A percentile compares a stretch with the other conserved stretches of the same genome.
Evolutionary conservation across 2,329 filamentous ascomycete species (phyloP).

Genomic region (Tolypocladium tropicale): DNA sequence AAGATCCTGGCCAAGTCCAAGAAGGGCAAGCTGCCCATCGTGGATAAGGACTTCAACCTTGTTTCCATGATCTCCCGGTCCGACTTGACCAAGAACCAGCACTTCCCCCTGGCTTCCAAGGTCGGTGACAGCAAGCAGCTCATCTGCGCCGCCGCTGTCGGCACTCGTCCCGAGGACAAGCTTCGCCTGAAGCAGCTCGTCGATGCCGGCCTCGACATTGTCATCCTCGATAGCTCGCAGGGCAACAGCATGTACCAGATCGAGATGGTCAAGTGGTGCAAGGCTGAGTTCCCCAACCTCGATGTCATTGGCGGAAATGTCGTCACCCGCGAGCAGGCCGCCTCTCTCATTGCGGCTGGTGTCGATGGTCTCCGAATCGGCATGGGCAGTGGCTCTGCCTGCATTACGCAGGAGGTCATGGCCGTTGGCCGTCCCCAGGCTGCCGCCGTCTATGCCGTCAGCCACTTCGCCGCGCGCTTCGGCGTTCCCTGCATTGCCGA

Average conservation of each 20-base stretch:
- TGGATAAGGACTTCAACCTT: conserved; percentile 74
- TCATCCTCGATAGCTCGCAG: conserved; percentile 91
- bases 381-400: conserved; percentile 96
- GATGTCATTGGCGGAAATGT: conserved; percentile 99
- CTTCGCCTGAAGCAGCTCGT: conserved; percentile 74
- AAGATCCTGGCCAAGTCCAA: conserved; percentile 87
- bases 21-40: conserved; percentile 95
- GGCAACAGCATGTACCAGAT: conserved; percentile 98
- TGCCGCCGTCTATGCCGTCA: conserved; percentile 82
- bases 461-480: conserved; percentile 80
- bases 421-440: conserved; percentile 95
- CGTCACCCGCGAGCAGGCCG: conserved; percentile 93
- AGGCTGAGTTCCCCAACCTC: conserved; percentile 71
- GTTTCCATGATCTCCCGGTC: conserved; percentile 89
- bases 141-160: conserved; percentile 88
- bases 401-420: conserved; percentile 99
- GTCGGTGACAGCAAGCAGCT: conserved; percentile 95
- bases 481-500: conserved; percentile 97
- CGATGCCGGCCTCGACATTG: conserved; percentile 90
- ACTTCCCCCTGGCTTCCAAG: conserved; percentile 95
- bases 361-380: conserved; percentile 95
- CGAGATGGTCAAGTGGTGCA: conserved; percentile 96
- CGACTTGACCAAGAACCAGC: conserved; percentile 96
- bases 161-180: conserved; percentile 91
- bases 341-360: conserved; percentile 81